Evolutionary conservation across 139 green algal genomes (phyloP).

Genomic region (Chlorella sorokiniana): DNA sequence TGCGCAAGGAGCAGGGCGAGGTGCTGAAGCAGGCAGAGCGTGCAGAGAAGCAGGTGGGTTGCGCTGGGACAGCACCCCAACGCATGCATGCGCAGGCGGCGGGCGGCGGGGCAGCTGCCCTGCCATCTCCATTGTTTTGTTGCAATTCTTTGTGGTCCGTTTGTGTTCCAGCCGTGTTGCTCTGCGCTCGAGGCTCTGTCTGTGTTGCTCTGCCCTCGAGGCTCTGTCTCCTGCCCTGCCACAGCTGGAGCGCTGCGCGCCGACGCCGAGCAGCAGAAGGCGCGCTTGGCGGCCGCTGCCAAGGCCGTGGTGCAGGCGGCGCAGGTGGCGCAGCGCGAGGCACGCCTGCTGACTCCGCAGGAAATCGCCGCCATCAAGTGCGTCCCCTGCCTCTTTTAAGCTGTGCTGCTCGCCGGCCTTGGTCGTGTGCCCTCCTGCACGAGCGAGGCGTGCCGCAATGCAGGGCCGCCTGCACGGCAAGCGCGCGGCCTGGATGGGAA

Average conservation of each 20-base stretch:
- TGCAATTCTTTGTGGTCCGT: too few relatives aligned
- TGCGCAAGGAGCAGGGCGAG: conserved; percentile 37
- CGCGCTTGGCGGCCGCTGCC: conserved; percentile 45
- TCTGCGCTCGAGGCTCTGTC: too few relatives aligned
- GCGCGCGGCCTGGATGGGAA: too few relatives aligned
- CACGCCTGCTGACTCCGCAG: conserved; percentile 37
- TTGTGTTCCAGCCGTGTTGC: too few relatives aligned
- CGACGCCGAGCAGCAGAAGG: conserved; percentile 36
- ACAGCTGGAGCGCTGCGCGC: conserved; percentile 37
- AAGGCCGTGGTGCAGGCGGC: conserved; percentile 59
- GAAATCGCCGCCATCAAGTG: conserved; percentile 46
- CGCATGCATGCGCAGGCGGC: too few relatives aligned
- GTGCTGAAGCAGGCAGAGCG: conserved; percentile 49
- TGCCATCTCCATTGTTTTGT: too few relatives aligned
- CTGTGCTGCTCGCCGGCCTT: background rate
- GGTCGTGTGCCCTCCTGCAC: too few relatives aligned
- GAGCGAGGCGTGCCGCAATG: too few relatives aligned
- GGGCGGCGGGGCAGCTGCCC: too few relatives aligned
- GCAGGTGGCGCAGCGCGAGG: conserved; percentile 40
- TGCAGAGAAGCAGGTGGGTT: conserved; percentile 25
- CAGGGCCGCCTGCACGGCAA: too few relatives aligned
- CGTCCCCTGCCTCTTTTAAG: background rate
- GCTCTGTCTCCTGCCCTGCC: background rate
- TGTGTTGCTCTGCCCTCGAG: too few relatives aligned
- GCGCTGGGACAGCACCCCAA: background rate